phyloP scores from a whole-genome alignment of 2,329 filamentous ascomycete genomes.

The Westerdykella aurantiaca region DNA sequence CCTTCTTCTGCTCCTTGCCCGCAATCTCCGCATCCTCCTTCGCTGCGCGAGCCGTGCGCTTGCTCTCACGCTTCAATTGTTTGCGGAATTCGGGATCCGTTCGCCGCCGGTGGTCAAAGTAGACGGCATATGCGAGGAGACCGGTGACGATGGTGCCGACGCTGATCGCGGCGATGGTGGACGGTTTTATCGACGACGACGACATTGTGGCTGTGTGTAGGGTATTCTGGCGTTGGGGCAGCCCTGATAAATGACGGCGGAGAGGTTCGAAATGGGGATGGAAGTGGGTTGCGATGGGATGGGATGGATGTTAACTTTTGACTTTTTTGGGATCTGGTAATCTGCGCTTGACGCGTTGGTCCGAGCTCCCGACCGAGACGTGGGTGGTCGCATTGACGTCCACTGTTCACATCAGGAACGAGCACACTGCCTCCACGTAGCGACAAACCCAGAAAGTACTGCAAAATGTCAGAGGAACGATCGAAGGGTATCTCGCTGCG shows the following conservation, averaged over 20 bases:
- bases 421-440: too few species aligned
- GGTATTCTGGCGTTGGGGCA: neutral
- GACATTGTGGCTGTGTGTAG: slow-evolving; percentile 17
- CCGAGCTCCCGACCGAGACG: neutral
- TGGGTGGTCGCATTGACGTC: too few species aligned
- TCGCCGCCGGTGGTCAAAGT: slow-evolving; percentile 62
- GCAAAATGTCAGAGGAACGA: slow-evolving; percentile 45
- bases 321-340: slow-evolving; percentile 20
- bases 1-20: slow-evolving; percentile 61
- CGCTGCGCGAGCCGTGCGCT: slow-evolving; percentile 62
- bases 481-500: slow-evolving; percentile 55
- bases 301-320: slow-evolving; percentile 9
- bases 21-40: slow-evolving; percentile 67
- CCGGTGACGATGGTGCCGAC: slow-evolving; percentile 55
- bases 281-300: slow-evolving; percentile 1
- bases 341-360: neutral
- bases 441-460: too few species aligned
- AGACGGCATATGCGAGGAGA: slow-evolving; percentile 58
- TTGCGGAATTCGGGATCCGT: slow-evolving; percentile 59
- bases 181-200: slow-evolving; percentile 46
- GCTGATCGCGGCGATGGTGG: slow-evolving; percentile 54
- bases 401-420: too few species aligned
- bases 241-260: slow-evolving; percentile 3
- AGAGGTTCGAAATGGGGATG: slow-evolving; percentile 3
- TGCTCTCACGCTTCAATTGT: slow-evolving; percentile 65